phyloP scores from a whole-genome alignment of 495 filamentous ascomycete genomes.

The Trichoderma parareesei region DNA sequence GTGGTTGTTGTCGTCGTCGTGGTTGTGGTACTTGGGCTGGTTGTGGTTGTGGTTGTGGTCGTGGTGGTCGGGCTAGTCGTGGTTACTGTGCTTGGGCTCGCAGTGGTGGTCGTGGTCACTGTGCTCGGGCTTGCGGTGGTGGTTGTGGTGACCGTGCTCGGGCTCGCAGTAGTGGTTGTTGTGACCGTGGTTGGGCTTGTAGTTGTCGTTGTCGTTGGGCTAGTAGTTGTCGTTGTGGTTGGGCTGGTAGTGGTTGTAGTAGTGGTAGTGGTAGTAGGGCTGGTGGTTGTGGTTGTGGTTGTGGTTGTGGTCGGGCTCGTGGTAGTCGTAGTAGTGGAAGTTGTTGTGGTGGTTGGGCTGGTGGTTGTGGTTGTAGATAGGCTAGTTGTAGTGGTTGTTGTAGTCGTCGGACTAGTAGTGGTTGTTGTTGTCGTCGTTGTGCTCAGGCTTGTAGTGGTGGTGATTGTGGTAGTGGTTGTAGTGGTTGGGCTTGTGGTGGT shows the following conservation, averaged over 20 bases:
- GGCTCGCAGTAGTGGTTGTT: not conserved
- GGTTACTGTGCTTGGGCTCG: conserved; percentile 12
- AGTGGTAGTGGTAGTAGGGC: conserved; percentile 13
- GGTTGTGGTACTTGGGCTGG: conserved; percentile 16
- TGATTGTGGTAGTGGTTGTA: conserved; percentile 2
- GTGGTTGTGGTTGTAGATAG: no score
- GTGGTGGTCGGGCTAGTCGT: conserved; percentile 7
- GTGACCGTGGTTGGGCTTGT: conserved; percentile 6
- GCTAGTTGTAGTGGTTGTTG: no score
- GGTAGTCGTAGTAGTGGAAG: conserved; percentile 13
- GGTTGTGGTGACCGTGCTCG: conserved; percentile 4
- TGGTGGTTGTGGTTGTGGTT: not conserved
- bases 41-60: conserved; percentile 11
- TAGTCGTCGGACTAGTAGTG: conserved; percentile 23
- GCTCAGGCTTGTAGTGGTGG: conserved; percentile 7
- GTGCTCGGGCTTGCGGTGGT: conserved; percentile 22
- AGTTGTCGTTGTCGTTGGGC: not conserved
- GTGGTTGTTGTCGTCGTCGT: conserved; percentile 10
- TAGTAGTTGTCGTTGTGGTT: no score
- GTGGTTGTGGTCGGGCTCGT: conserved; percentile 17
- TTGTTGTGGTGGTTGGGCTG: no score
- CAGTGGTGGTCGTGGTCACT: not conserved
- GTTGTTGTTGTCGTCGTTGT: conserved; percentile 15
- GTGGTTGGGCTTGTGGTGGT: conserved; percentile 4
- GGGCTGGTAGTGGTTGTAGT: no score